Conservation (phyloP, 495 filamentous ascomycete species). For the Annulohypoxylon nitens region DNA sequence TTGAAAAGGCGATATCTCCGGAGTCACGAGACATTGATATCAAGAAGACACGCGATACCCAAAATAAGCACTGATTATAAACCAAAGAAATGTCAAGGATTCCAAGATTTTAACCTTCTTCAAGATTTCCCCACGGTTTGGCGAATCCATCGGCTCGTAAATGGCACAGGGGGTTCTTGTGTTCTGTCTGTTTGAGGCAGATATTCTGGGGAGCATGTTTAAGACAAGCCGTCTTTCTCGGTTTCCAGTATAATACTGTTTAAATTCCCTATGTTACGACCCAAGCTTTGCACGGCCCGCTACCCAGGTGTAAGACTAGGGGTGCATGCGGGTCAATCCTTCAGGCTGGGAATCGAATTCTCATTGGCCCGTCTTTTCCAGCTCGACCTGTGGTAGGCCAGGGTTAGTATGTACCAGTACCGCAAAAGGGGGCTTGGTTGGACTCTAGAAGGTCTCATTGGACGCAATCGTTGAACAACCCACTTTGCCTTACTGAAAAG, state of each 20-base stretch:
- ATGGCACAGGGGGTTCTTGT: constrained; percentile 33
- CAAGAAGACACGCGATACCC: constrained; percentile 10
- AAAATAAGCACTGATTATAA: constrained; percentile 26
- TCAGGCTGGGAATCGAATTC: constrained; percentile 21
- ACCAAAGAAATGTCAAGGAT: background rate
- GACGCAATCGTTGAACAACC: constrained; percentile 18
- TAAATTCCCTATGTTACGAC: constrained; percentile 20
- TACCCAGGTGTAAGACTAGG: constrained; percentile 29
- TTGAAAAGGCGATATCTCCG: constrained; percentile 5
- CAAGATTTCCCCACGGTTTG: constrained; percentile 33
- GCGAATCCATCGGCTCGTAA: constrained; percentile 26
- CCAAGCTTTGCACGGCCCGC: constrained; percentile 45
- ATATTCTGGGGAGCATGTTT: constrained; percentile 1
- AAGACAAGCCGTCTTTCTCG: constrained; percentile 2
- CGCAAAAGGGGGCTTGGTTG: constrained; percentile 40
- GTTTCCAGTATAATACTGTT: constrained; percentile 26
- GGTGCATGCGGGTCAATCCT: constrained; percentile 41
- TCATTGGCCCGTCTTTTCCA: constrained; percentile 38
- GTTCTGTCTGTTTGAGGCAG: constrained; percentile 13
- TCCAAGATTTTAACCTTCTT: constrained; percentile 12
- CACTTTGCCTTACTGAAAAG: constrained; percentile 19
- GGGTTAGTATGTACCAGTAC: constrained; percentile 36
- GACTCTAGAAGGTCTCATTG: constrained; percentile 27
- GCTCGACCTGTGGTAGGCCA: constrained; percentile 40
- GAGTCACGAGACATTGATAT: constrained; percentile 10